These are phyloP conservation scores for Ustilago nuda DNA, from an alignment of 1,284 basidiomycete species.

Conservation along the genomic window DNA sequence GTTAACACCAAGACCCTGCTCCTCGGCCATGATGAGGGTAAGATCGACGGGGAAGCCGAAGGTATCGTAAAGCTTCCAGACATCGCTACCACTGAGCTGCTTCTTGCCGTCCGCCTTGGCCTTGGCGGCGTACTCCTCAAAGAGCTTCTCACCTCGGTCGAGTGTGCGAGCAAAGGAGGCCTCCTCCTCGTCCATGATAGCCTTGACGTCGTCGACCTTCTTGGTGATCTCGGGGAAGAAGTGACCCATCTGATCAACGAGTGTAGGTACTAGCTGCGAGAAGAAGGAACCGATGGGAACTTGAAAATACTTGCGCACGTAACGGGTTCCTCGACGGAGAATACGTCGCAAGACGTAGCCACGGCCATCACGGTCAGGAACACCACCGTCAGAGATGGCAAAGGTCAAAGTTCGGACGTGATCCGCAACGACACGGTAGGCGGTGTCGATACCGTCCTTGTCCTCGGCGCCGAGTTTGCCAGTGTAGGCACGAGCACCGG, in stretches of 20 bases:
- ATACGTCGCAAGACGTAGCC: slow-evolving; percentile 96
- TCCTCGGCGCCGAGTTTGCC: slow-evolving; percentile 95
- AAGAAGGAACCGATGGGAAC: slow-evolving; percentile 96
- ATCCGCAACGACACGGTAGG: slow-evolving; percentile 96
- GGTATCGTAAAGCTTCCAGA: slow-evolving; percentile 98
- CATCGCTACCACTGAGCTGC: slow-evolving; percentile 87
- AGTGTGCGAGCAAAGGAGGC: slow-evolving; percentile 95
- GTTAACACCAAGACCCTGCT: slow-evolving; percentile 86
- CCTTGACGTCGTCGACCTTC: slow-evolving; percentile 86
- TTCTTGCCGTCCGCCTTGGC: slow-evolving; percentile 77
- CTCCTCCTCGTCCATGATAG: slow-evolving; percentile 97
- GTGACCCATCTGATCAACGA: slow-evolving; percentile 87
- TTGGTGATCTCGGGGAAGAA: slow-evolving; percentile 94
- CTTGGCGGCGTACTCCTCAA: slow-evolving; percentile 86
- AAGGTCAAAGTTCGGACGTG: slow-evolving; percentile 95
- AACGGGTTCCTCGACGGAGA: slow-evolving; percentile 89
- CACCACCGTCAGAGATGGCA: slow-evolving; percentile 93
- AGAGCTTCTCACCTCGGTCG: slow-evolving; percentile 95
- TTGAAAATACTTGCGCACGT: slow-evolving; percentile 93
- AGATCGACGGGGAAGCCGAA: slow-evolving; percentile 98
- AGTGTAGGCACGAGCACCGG: slow-evolving; percentile 85
- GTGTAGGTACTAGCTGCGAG: slow-evolving; percentile 87
- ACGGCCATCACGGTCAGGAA: slow-evolving; percentile 94
- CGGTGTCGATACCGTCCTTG: slow-evolving; percentile 92
- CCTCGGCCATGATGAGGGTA: slow-evolving; percentile 96